Percentiles rank a stretch among this genome's conserved stretches.
Evolutionary conservation across 345 rosid genomes (phyloP).

Genomic region (Erucastrum elatum): DNA sequence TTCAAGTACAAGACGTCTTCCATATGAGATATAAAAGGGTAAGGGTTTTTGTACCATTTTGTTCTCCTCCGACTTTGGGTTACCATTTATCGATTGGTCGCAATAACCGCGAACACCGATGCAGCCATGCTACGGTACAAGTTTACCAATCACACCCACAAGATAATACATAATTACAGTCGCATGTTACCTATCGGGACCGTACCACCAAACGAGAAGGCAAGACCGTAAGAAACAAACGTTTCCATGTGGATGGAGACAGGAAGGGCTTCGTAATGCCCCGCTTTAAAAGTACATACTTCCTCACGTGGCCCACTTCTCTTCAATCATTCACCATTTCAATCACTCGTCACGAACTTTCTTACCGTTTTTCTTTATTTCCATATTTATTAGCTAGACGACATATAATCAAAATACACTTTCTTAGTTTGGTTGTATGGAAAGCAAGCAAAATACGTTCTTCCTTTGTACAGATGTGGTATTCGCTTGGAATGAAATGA

Average conservation of each 20-base stretch:
- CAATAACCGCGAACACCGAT: not conserved
- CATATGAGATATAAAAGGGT: not conserved
- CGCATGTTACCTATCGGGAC: not conserved
- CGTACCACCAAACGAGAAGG: constrained; percentile 5
- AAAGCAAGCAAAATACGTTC: not conserved
- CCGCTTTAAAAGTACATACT: constrained; percentile 30
- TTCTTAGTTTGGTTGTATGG: not conserved
- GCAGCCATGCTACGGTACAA: not conserved
- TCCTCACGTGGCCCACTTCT: constrained; percentile 34
- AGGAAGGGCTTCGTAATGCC: constrained; percentile 26
- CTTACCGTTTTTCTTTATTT: not conserved
- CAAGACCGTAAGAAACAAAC: constrained; percentile 21
- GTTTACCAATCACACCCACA: not conserved
- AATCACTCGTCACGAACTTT: constrained; percentile 38
- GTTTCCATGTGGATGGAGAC: constrained; percentile 35
- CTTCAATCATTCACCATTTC: constrained; percentile 36
- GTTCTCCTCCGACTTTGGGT: not conserved
- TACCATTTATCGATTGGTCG: not conserved
- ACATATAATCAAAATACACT: constrained; percentile 22
- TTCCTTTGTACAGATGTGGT: not conserved
- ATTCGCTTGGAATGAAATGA: not conserved
- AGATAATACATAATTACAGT: not conserved
- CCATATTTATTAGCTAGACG: constrained; percentile 24
- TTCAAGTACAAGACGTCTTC: not conserved
- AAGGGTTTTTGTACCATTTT: not conserved